Percentiles rank a stretch among this genome's conserved stretches.
phyloP scores from a whole-genome alignment of 1,284 basidiomycete genomes.

The Entoloma clypeatum region DNA sequence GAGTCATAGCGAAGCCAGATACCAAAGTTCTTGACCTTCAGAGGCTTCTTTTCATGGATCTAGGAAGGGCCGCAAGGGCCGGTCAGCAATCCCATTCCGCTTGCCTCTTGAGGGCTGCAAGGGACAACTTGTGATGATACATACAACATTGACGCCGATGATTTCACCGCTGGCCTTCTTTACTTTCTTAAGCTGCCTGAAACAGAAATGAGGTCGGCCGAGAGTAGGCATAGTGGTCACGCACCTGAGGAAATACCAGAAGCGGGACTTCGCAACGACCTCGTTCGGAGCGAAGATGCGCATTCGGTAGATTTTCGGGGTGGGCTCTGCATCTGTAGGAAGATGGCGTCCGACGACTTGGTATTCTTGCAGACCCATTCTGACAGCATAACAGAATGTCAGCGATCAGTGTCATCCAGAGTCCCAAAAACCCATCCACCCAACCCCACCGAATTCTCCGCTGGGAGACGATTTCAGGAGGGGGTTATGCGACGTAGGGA shows the following conservation, averaged over 20 bases:
- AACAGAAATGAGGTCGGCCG: conserved; percentile 8
- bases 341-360: conserved; percentile 98
- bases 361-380: conserved; percentile 71
- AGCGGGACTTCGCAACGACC: conserved; percentile 97
- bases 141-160: conserved; percentile 94
- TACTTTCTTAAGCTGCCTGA: conserved; percentile 95
- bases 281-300: conserved; percentile 99
- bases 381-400: conserved; percentile 18
- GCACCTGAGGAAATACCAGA: conserved; percentile 98
- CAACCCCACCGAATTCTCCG: conserved; percentile 12
- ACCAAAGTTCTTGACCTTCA: conserved; percentile 99
- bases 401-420: conserved; percentile 24
- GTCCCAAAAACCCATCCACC: conserved; percentile 16
- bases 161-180: conserved; percentile 99
- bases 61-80: conserved; percentile 37
- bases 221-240: conserved; percentile 7
- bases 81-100: conserved; percentile 69
- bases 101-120: conserved; percentile 85
- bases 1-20: conserved; percentile 99
- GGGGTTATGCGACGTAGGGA: neutral
- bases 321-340: conserved; percentile 90
- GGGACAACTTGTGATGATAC: conserved; percentile 61
- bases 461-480: conserved; percentile 5
- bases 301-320: conserved; percentile 98
- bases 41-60: conserved; percentile 96